Evolutionary conservation across 2,329 filamentous ascomycete species (phyloP), one percentile per base, ranked within the genome.

Genomic region (Cryphonectria japonica): DNA sequence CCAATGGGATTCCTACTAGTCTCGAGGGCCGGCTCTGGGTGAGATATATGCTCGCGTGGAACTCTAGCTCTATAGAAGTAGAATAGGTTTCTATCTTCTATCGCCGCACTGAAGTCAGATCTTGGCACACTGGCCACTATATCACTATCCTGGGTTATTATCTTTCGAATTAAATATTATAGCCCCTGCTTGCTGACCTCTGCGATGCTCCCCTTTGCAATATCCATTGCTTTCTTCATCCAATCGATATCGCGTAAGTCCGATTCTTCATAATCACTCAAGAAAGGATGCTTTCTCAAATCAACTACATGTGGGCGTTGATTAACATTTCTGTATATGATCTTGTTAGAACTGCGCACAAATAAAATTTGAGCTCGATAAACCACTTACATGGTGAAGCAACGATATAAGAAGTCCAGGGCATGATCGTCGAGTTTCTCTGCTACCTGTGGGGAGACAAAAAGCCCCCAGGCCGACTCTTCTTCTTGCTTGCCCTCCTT

Each of bases 351-450:
- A n/a, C 6, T 34, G 26, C 34, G 34, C 34, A 37, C 34, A 65
- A 64, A 22, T 11, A 43, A 26, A n/a, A 9, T 26, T 3, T 8
- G 37, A 32, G 52, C 52, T 32, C 9, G 7, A 46, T 26, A 34
- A 26, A 57, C 52, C 52, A 32, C 64, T 66, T 32, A 66, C 64
- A 66, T 3, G 5, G 5, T 66, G 46, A 66, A 66, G 43, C 64
- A 66, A 46, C 2, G 14, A 9, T 32, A 29, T 22, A 66, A 22
- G 46, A 54, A 66, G 50, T 54, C 64, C 19, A 54, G 8, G 0
- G 29, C 16, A 14, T 22, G 29, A 7, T 26, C 19, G 32, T 66
- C 64, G 22, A 57, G 64, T 13, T 57, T 66, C 16, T 54, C 46
- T 46, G 46, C 64, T 3, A 54, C 46, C 3, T 66, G 32, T 22